Evolutionary conservation across 2,329 filamentous ascomycete genomes (phyloP).

Genomic region (Cryphonectria japonica): DNA sequence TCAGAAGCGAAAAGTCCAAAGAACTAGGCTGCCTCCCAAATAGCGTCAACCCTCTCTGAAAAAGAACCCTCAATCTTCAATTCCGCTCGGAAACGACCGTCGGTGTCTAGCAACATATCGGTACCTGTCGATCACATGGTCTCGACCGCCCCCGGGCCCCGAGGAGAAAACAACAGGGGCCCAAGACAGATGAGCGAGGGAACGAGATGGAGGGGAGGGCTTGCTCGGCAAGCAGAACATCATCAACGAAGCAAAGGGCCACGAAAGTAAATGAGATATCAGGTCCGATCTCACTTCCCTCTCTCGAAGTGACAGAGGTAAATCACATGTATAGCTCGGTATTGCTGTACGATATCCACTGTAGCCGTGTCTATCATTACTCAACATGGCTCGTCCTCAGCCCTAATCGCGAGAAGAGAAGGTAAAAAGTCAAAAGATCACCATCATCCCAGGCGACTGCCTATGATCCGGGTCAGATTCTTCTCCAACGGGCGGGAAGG

Average conservation of each 20-base stretch:
- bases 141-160: slow-evolving; percentile 1
- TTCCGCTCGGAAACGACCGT: slow-evolving; percentile 2
- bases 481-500: neutral
- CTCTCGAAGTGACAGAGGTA: neutral
- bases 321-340: neutral
- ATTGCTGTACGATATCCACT: neutral
- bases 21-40: neutral
- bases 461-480: neutral
- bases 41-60: neutral
- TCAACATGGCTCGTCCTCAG: neutral
- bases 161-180: neutral
- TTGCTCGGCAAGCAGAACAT: neutral
- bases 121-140: slow-evolving; percentile 8
- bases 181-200: neutral
- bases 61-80: neutral
- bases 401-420: neutral
- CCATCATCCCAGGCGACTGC: neutral
- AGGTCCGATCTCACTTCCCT: neutral
- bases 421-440: neutral
- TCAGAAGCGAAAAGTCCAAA: neutral
- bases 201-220: neutral
- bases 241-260: neutral
- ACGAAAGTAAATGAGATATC: neutral
- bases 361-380: neutral
- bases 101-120: neutral